A percentile compares a stretch with the other conserved stretches of the same genome.
These are phyloP conservation scores for Diplosphaera chodatii DNA, from an alignment of 139 green algal species.

Conservation along the genomic window DNA sequence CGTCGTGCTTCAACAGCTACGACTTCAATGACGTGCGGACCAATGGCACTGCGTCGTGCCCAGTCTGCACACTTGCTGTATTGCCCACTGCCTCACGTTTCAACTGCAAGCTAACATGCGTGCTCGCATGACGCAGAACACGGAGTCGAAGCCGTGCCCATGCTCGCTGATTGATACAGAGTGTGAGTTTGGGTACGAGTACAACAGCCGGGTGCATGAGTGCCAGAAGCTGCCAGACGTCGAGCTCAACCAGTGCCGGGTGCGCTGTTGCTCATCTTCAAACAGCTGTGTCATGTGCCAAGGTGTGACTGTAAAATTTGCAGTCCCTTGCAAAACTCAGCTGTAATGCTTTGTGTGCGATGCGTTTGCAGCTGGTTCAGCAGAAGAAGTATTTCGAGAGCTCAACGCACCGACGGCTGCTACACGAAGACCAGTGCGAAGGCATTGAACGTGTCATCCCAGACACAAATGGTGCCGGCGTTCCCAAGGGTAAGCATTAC, in stretches of 20 bases:
- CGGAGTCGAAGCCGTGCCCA: neutral
- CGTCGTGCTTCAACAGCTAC: conserved; percentile 53
- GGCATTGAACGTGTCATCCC: conserved; percentile 39
- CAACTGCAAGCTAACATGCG: neutral
- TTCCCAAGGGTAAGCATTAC: conserved; percentile 6
- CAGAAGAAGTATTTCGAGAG: neutral
- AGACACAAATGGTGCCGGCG: conserved; percentile 58
- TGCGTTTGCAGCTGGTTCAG: neutral
- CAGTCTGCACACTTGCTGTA: too few relatives aligned
- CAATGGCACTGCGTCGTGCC: too few relatives aligned
- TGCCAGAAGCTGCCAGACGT: conserved; percentile 20
- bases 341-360: too few relatives aligned
- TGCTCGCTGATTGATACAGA: conserved; percentile 37
- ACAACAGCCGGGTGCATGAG: neutral
- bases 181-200: conserved; percentile 74
- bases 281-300: too few relatives aligned
- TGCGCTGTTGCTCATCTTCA: too few relatives aligned
- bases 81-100: too few relatives aligned
- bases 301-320: too few relatives aligned
- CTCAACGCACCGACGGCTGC: conserved; percentile 32
- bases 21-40: conserved; percentile 36
- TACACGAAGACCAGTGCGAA: conserved; percentile 55
- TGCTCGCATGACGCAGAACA: neutral
- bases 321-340: too few relatives aligned
- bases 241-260: conserved; percentile 6